These are phyloP conservation scores for Blastobotrys mokoenaii DNA, from an alignment of 805 yeast species.

Conservation along the genomic window DNA sequence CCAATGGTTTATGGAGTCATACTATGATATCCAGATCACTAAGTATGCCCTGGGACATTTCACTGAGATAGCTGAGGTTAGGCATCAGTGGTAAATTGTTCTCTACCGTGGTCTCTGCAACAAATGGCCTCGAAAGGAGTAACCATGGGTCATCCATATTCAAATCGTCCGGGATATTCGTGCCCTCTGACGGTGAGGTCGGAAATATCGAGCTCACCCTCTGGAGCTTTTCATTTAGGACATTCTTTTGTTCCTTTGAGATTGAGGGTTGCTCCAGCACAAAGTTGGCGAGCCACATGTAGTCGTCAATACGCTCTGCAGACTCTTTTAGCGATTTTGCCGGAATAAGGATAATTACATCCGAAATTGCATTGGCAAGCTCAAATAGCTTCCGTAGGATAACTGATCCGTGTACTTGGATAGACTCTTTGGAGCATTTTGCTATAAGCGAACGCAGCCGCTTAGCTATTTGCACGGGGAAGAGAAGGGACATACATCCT, in stretches of 20 bases:
- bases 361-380: constrained; percentile 8
- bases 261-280: constrained; percentile 7
- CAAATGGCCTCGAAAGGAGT: not conserved
- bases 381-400: constrained; percentile 10
- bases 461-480: constrained; percentile 11
- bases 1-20: too few species aligned
- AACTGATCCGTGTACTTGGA: constrained; percentile 10
- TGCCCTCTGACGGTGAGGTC: not conserved
- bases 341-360: constrained; percentile 8
- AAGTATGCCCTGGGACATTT: not conserved
- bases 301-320: constrained; percentile 9
- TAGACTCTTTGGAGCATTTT: constrained; percentile 3
- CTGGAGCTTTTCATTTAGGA: constrained; percentile 6
- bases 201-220: not conserved
- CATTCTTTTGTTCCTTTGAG: constrained; percentile 4
- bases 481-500: constrained; percentile 10
- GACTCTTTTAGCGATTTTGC: constrained; percentile 5
- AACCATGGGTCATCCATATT: not conserved
- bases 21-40: not conserved
- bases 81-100: not conserved
- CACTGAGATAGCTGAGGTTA: not conserved
- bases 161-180: not conserved
- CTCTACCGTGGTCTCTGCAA: not conserved
- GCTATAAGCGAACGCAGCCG: constrained; percentile 5
- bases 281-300: constrained; percentile 10